phyloP scores from a whole-genome alignment of 768 basidiomycete species.

The Termitomyces sp. region DNA sequence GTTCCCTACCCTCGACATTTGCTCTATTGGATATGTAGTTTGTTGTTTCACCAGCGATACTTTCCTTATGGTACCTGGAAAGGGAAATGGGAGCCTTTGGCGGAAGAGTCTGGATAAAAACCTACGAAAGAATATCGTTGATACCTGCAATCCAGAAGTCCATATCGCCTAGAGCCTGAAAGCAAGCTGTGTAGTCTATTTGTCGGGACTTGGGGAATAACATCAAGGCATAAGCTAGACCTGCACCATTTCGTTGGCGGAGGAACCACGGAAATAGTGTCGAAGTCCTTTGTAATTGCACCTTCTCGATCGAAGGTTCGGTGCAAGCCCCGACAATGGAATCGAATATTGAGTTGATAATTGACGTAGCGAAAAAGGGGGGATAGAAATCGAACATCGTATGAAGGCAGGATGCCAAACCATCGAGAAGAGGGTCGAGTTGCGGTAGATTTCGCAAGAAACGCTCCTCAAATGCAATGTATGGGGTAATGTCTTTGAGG shows the following conservation, averaged over 20 bases:
- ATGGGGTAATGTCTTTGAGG: neutral
- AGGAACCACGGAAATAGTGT: constrained; percentile 15
- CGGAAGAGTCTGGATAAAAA: neutral
- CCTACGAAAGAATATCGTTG: constrained; percentile 17
- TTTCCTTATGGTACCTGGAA: constrained; percentile 14
- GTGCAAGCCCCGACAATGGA: constrained; percentile 13
- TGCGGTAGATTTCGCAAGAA: constrained; percentile 12
- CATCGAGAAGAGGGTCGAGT: constrained; percentile 12
- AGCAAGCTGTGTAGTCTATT: constrained; percentile 4
- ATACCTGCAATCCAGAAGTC: constrained; percentile 7
- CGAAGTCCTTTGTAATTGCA: constrained; percentile 1
- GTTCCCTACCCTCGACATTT: neutral
- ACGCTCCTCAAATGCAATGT: constrained; percentile 11
- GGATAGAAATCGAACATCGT: constrained; percentile 13
- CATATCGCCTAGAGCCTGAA: constrained; percentile 15
- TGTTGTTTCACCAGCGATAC: too few relatives aligned
- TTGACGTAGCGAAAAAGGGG: constrained; percentile 5
- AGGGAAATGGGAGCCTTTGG: neutral
- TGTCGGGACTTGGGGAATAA: constrained; percentile 10
- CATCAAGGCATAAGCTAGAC: constrained; percentile 7
- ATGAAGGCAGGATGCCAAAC: constrained; percentile 7
- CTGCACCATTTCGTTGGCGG: constrained; percentile 12
- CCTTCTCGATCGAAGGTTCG: constrained; percentile 4
- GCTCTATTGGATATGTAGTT: constrained; percentile 13
- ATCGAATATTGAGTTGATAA: constrained; percentile 14